A percentile compares a stretch with the other conserved stretches of the same genome.
Evolutionary conservation across 768 basidiomycete genomes (phyloP).

Genomic region (Xerocomellus chrysenteron): DNA sequence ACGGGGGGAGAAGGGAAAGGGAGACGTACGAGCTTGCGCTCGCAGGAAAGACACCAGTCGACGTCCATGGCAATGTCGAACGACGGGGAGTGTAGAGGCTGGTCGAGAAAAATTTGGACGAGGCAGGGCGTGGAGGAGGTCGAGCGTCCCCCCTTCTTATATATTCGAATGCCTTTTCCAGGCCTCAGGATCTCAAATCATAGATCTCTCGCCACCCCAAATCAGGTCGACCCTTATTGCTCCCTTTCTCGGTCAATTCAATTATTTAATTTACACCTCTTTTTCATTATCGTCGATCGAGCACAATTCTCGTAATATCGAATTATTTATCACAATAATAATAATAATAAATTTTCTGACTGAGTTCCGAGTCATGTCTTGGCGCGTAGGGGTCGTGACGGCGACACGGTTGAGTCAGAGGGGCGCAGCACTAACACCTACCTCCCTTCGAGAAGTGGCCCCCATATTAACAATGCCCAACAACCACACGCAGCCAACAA

Average conservation of each 20-base stretch:
- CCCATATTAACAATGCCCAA: conserved; percentile 8
- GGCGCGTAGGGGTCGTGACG: conserved; percentile 4
- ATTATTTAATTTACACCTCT: conserved; percentile 33
- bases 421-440: conserved; percentile 26
- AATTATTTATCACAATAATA: background rate
- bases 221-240: conserved; percentile 21
- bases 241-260: conserved; percentile 20
- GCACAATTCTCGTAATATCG: conserved; percentile 21
- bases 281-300: conserved; percentile 38
- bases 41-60: conserved; percentile 72
- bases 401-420: conserved; percentile 17
- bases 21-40: conserved; percentile 52
- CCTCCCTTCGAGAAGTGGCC: conserved; percentile 9
- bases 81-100: background rate
- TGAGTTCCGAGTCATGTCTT: background rate
- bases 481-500: background rate
- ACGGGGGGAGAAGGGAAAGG: background rate
- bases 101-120: conserved; percentile 14
- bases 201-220: conserved; percentile 17
- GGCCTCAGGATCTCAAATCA: conserved; percentile 18
- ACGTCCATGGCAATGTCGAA: conserved; percentile 48
- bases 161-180: conserved; percentile 28
- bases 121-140: conserved; percentile 19
- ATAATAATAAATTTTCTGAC: no score
- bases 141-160: conserved; percentile 23